Percentiles rank a stretch among this genome's conserved stretches.
Conservation (phyloP, 257 asterid genomes). For the Forsythia suspensa region DNA sequence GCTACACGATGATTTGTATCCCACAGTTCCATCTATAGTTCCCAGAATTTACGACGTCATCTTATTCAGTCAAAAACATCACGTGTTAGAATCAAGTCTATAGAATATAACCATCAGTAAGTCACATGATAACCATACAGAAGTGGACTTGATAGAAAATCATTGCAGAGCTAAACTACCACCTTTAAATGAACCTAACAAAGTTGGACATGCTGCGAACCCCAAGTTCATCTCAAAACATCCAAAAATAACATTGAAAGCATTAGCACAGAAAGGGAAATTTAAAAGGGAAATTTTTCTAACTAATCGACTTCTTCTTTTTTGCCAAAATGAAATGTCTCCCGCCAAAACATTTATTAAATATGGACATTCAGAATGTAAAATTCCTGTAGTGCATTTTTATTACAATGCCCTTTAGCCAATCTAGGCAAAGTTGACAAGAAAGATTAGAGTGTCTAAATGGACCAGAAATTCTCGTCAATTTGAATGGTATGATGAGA, state of each 20-base stretch:
- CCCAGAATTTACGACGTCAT: neutral
- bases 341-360: neutral
- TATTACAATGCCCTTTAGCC: neutral
- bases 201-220: neutral
- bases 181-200: neutral
- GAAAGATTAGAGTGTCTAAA: neutral
- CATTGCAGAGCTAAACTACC: neutral
- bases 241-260: neutral
- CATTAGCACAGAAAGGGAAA: neutral
- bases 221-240: neutral
- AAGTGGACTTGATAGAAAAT: neutral
- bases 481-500: too few relatives aligned
- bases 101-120: neutral
- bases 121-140: constrained; percentile 1
- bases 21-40: neutral
- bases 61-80: neutral
- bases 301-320: too few relatives aligned
- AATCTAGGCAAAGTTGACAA: neutral
- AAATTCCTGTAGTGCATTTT: neutral
- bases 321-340: neutral
- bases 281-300: too few relatives aligned
- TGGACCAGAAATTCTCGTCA: neutral
- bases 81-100: neutral
- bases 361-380: neutral
- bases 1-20: too few relatives aligned